These are phyloP conservation scores for Hyaloperonospora brassicae DNA, from an alignment of 352 stramenopile species.

Conservation along the genomic window DNA sequence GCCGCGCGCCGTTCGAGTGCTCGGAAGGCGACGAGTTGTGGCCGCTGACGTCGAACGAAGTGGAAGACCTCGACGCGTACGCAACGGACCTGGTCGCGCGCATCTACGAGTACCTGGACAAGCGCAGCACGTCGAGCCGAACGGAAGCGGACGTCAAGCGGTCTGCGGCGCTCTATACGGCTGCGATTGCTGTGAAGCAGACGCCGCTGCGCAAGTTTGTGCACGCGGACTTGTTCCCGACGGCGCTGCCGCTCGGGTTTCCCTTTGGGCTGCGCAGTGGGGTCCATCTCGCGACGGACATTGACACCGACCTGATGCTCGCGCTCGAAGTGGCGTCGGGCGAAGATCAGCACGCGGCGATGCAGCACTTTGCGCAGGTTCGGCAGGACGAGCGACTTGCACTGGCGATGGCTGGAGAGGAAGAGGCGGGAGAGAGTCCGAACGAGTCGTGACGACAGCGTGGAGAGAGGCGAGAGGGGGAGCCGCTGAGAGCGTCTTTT, in stretches of 20 bases:
- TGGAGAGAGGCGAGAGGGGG: slow-evolving; percentile 4
- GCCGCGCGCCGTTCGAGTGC: slow-evolving; percentile 60
- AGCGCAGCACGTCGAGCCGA: slow-evolving; percentile 38
- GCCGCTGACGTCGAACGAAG: slow-evolving; percentile 62
- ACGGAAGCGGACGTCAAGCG: slow-evolving; percentile 38
- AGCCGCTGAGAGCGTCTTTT: slow-evolving; percentile 17
- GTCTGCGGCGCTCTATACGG: slow-evolving; percentile 39
- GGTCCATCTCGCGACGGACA: slow-evolving; percentile 35
- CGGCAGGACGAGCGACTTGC: slow-evolving; percentile 43
- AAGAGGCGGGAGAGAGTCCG: slow-evolving; percentile 37
- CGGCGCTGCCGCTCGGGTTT: slow-evolving; percentile 39
- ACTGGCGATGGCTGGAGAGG: slow-evolving; percentile 46
- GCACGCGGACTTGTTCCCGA: slow-evolving; percentile 45
- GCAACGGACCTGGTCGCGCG: slow-evolving; percentile 66
- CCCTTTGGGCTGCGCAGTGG: slow-evolving; percentile 35
- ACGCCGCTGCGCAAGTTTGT: slow-evolving; percentile 47
- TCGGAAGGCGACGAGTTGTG: slow-evolving; percentile 70
- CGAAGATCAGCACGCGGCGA: slow-evolving; percentile 58
- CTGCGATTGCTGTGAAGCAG: slow-evolving; percentile 38
- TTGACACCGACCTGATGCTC: slow-evolving; percentile 52
- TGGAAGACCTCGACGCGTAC: slow-evolving; percentile 64
- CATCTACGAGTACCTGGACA: slow-evolving; percentile 77
- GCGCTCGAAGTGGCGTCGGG: slow-evolving; percentile 54
- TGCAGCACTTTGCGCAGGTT: slow-evolving; percentile 54
- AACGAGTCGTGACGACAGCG: slow-evolving; percentile 32